These are phyloP conservation scores for Brassica incana DNA, from an alignment of 345 rosid species.

Conservation along the genomic window DNA sequence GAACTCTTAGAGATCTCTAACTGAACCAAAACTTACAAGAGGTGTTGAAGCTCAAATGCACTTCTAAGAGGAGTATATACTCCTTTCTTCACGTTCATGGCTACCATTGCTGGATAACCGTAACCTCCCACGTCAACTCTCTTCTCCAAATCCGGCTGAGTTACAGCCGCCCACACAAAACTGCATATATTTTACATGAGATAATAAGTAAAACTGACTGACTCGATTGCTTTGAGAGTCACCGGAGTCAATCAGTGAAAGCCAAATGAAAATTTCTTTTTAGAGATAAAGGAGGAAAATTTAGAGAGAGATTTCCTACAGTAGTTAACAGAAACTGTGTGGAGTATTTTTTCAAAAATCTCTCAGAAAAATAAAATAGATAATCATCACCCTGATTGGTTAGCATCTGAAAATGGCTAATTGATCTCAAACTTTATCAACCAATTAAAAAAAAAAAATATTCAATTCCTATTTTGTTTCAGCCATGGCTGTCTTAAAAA, in stretches of 20 bases:
- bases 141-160: slow-evolving; percentile 85
- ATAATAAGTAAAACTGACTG: background rate
- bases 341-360: too few species aligned
- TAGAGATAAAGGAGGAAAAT: too few species aligned
- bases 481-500: slow-evolving; percentile 27
- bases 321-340: too few species aligned
- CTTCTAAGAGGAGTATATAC: slow-evolving; percentile 94
- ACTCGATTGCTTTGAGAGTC: too few species aligned
- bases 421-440: slow-evolving; percentile 28
- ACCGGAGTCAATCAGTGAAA: too few species aligned
- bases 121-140: slow-evolving; percentile 90
- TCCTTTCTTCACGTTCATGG: slow-evolving; percentile 90
- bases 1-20: background rate
- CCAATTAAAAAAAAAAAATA: slow-evolving; percentile 18
- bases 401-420: slow-evolving; percentile 1
- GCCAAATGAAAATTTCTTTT: too few species aligned
- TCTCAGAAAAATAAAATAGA: too few species aligned
- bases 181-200: slow-evolving; percentile 41
- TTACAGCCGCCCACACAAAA: slow-evolving; percentile 92
- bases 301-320: too few species aligned
- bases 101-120: slow-evolving; percentile 96
- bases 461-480: slow-evolving; percentile 35
- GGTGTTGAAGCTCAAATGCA: slow-evolving; percentile 84
- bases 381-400: background rate
- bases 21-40: slow-evolving; percentile 53